These are phyloP conservation scores for Solanum chacoense DNA, from an alignment of 305 asterid species.

Conservation along the genomic window DNA sequence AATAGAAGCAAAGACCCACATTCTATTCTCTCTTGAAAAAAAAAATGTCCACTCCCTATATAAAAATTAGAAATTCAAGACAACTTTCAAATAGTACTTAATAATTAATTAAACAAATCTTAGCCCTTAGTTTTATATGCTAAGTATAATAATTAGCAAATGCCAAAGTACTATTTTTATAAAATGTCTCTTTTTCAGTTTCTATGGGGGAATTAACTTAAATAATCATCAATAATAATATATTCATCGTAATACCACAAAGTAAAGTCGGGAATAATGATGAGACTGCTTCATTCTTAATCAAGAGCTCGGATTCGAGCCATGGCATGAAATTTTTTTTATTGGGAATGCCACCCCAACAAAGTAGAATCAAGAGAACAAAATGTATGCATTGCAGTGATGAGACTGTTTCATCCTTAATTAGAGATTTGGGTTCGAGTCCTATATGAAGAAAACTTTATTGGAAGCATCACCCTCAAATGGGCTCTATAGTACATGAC, in stretches of 20 bases:
- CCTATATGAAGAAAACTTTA: too few species aligned
- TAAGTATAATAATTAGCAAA: not conserved
- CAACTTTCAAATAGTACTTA: not conserved
- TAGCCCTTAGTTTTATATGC: not conserved
- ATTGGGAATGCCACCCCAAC: not conserved
- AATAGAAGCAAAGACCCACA: slow-evolving; percentile 5
- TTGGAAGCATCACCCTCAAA: not conserved
- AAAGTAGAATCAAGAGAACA: not conserved
- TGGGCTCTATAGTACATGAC: not conserved
- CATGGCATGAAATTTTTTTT: too few species aligned
- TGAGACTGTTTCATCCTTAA: not conserved
- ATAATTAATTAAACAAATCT: not conserved
- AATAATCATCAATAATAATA: not conserved
- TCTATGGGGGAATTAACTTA: not conserved
- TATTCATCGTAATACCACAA: not conserved
- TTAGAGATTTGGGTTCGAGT: not conserved
- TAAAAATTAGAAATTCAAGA: not conserved
- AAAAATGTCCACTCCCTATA: not conserved
- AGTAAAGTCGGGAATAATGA: too few species aligned
- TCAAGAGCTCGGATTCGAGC: accelerated
- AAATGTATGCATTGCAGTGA: not conserved
- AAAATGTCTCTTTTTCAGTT: not conserved
- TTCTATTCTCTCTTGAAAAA: not conserved
- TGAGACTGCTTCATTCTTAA: too few species aligned
- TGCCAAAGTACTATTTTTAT: not conserved